Evolutionary conservation across 257 asterid species (phyloP).

Genomic region (Solanum chiquidenum): DNA sequence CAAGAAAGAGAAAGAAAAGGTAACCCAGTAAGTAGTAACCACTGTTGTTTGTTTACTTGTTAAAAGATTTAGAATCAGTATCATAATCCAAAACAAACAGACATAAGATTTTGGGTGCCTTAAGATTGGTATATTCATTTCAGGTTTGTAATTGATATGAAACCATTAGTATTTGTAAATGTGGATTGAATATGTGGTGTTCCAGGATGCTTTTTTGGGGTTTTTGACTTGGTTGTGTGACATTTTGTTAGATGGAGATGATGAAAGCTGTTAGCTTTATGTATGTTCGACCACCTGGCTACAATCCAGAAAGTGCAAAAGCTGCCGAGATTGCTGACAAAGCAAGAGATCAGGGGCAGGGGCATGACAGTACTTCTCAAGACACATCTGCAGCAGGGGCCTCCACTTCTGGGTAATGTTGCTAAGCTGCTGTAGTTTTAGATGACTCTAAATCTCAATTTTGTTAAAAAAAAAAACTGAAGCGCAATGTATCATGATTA

Average conservation of each 20-base stretch:
- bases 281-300: constrained; percentile 97
- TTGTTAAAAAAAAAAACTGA: background rate
- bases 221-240: background rate
- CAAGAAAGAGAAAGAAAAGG: constrained; percentile 94
- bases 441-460: background rate
- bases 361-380: constrained; percentile 11
- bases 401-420: constrained; percentile 48
- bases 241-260: constrained; percentile 64
- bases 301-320: constrained; percentile 92
- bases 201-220: background rate
- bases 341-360: constrained; percentile 34
- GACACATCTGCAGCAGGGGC: constrained; percentile 29
- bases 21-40: constrained; percentile 24
- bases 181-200: background rate
- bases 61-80: background rate
- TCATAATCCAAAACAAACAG: background rate
- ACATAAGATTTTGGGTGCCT: background rate
- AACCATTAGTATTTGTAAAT: background rate
- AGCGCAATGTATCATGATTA: background rate
- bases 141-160: background rate
- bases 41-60: background rate
- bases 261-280: constrained; percentile 98
- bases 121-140: background rate
- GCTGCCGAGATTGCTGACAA: constrained; percentile 86
- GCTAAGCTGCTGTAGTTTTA: background rate